phyloP scores from a whole-genome alignment of 1,284 basidiomycete genomes.

The Stereum hirsutum region DNA sequence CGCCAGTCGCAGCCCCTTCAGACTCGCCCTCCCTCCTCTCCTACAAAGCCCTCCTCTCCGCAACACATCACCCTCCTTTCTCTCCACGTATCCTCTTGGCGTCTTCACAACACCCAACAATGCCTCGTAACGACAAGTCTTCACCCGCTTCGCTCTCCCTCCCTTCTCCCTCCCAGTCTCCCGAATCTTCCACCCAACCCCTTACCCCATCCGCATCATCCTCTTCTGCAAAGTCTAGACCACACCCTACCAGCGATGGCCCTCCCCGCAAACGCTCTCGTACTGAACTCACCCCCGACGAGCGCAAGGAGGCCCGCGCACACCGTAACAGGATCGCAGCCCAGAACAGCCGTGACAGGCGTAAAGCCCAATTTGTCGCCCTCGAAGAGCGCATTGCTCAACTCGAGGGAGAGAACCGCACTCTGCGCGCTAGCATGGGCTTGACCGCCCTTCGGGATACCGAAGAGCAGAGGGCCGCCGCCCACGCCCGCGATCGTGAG shows the following conservation, averaged over 20 bases:
- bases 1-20: slow-evolving; percentile 10
- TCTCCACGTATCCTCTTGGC: slow-evolving; percentile 3
- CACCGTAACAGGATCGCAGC: slow-evolving; percentile 80
- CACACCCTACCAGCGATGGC: slow-evolving; percentile 16
- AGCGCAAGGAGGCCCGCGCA: slow-evolving; percentile 74
- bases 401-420: slow-evolving; percentile 37
- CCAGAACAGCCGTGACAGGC: slow-evolving; percentile 74
- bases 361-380: slow-evolving; percentile 64
- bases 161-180: slow-evolving; percentile 22
- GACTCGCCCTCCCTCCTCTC: neutral
- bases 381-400: slow-evolving; percentile 32
- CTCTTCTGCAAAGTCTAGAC: slow-evolving; percentile 16
- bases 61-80: slow-evolving; percentile 1
- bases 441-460: slow-evolving; percentile 18
- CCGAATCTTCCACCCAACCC: slow-evolving; percentile 11
- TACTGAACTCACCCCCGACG: slow-evolving; percentile 51
- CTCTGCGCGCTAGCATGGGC: slow-evolving; percentile 29
- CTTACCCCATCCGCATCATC: slow-evolving; percentile 7
- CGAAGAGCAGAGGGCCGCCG: slow-evolving; percentile 26
- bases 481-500: slow-evolving; percentile 50
- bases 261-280: slow-evolving; percentile 63
- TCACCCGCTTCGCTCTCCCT: slow-evolving; percentile 30
- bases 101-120: slow-evolving; percentile 1
- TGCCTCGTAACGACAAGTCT: slow-evolving; percentile 9
- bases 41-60: neutral